These are phyloP conservation scores for Lagenidium sp. DNA, from an alignment of 352 stramenopile genomes.

Conservation along the genomic window DNA sequence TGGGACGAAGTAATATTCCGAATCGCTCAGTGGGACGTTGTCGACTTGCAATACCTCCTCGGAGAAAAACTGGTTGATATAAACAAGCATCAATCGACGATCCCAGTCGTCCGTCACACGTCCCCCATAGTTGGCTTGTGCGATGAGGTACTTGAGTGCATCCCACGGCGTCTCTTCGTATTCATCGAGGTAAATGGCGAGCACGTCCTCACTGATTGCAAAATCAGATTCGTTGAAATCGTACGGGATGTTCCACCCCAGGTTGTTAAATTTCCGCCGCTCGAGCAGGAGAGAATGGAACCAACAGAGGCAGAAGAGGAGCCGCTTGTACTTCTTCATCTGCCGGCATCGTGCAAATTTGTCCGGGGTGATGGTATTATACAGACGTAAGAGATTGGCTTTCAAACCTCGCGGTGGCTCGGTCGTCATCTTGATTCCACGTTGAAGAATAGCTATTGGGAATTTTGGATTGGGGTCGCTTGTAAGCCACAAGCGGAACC, in stretches of 20 bases:
- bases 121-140: conserved; percentile 95
- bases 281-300: conserved; percentile 95
- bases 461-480: conserved; percentile 92
- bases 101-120: conserved; percentile 96
- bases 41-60: conserved; percentile 81
- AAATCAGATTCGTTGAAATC: conserved; percentile 98
- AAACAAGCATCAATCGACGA: conserved; percentile 92
- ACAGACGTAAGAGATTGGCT: conserved; percentile 90
- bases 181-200: conserved; percentile 92
- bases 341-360: conserved; percentile 82
- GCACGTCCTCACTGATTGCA: conserved; percentile 93
- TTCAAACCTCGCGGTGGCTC: conserved; percentile 90
- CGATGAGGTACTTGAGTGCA: conserved; percentile 94
- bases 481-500: conserved; percentile 93
- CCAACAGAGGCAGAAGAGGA: conserved; percentile 94
- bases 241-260: conserved; percentile 97
- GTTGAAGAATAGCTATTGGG: conserved; percentile 92
- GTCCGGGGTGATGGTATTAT: conserved; percentile 89
- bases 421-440: conserved; percentile 95
- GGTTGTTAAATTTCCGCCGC: conserved; percentile 94
- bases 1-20: conserved; percentile 91
- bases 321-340: conserved; percentile 85
- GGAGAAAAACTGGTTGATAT: conserved; percentile 94
- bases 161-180: conserved; percentile 91
- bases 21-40: conserved; percentile 83